These are phyloP conservation scores for Whalleya microplaca DNA, from an alignment of 2,329 filamentous ascomycete species.

Conservation along the genomic window DNA sequence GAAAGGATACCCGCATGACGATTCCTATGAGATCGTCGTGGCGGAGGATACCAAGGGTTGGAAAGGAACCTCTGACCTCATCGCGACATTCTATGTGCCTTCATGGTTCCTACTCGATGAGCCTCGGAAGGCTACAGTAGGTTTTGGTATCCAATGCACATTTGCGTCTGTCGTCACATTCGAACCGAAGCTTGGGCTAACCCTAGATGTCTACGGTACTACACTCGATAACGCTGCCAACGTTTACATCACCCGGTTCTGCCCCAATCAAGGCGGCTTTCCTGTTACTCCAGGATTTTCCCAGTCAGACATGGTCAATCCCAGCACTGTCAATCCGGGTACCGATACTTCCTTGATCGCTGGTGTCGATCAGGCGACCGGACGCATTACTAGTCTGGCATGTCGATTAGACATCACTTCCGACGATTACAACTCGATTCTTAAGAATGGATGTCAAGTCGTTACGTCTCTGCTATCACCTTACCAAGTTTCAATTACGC, in stretches of 20 bases:
- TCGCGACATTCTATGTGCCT: constrained; percentile 46
- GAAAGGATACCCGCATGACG: constrained; percentile 27
- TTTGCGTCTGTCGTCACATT: constrained; percentile 26
- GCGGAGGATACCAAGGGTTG: constrained; percentile 43
- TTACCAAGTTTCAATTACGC: constrained; percentile 45
- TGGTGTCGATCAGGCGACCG: constrained; percentile 1
- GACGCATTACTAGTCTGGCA: constrained; percentile 5
- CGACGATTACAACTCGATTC: background rate
- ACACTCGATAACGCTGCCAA: constrained; percentile 29
- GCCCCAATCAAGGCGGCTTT: constrained; percentile 10
- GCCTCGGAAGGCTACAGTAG: constrained; percentile 35
- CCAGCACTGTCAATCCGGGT: background rate
- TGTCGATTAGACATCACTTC: constrained; percentile 10
- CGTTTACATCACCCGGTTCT: constrained; percentile 18
- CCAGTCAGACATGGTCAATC: background rate
- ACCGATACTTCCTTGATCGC: constrained; percentile 2
- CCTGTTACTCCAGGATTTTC: constrained; percentile 9
- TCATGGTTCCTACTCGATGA: constrained; percentile 40
- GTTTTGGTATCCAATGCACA: constrained; percentile 36
- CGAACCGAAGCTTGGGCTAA: constrained; percentile 37
- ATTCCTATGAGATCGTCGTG: constrained; percentile 38
- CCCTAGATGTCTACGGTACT: constrained; percentile 39
- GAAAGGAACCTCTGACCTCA: constrained; percentile 42
- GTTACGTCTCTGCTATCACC: constrained; percentile 30
- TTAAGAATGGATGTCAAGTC: constrained; percentile 1